Conservation (phyloP, 495 filamentous ascomycete species). For the Annulohypoxylon maeteangense region DNA sequence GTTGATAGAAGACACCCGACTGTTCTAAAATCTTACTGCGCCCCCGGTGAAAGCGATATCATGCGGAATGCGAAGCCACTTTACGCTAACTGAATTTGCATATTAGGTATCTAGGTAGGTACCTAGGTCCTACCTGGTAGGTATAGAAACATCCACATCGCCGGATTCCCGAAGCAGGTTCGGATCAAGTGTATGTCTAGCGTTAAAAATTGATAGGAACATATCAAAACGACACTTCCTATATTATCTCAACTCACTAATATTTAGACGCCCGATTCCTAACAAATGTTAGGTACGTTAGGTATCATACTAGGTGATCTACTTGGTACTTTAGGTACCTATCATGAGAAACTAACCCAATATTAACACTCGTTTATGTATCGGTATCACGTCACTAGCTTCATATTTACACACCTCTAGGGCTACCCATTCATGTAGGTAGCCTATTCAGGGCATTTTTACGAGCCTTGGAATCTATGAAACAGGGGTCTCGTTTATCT, state of each 20-base stretch:
- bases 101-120: no score
- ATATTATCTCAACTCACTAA: no score
- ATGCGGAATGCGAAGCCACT: conserved; percentile 19
- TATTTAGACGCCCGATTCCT: conserved; percentile 10
- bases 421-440: not conserved
- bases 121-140: no score
- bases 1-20: not conserved
- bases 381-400: conserved; percentile 11
- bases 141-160: conserved; percentile 10
- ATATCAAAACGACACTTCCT: conserved; percentile 1
- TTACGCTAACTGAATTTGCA: conserved; percentile 27
- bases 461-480: not conserved
- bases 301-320: conserved; percentile 27
- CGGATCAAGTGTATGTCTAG: not conserved
- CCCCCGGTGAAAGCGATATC: conserved; percentile 34
- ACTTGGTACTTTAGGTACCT: not conserved
- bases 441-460: conserved; percentile 3
- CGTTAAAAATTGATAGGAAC: not conserved
- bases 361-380: not conserved
- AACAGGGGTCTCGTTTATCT: not conserved
- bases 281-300: conserved; percentile 9
- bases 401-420: not conserved
- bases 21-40: conserved; percentile 15
- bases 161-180: conserved; percentile 20
- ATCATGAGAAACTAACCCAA: not conserved